Base-by-base conservation (phyloP, 805 yeast genomes). In the Ogataea ganodermae region DNA sequence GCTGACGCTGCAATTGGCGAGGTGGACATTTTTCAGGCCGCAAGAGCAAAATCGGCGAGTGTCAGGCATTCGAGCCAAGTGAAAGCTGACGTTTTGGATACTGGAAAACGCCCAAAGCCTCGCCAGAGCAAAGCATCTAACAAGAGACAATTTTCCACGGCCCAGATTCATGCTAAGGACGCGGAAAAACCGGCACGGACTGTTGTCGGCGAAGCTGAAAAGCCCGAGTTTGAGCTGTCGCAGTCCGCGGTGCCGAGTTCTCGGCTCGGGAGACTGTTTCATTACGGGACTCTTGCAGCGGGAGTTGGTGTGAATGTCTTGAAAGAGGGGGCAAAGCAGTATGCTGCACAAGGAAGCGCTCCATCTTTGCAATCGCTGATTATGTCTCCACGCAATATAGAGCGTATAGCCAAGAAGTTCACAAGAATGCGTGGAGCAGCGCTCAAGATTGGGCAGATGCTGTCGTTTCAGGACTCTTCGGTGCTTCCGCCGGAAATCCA, bases 341-440 rank as follows among this genome's bases (percentile, higher is more conserved):
- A 81, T 45, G 84, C 86, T 0, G 63, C 73, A 18, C 70, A 76
- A 23, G 63, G 70, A 3, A 64, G 72, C 14, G 58, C 72, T 0
- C 73, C 83, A 6, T 67, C 78, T 27, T 63, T 83, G 65, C 79
- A 78, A 51, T 73, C 79, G 1, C 63, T 89, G 36, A 72, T 95
- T 1, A 72, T 94, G 57, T 84, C 88, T 3, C 91, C 96, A 6
- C 78, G 79, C 14, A 94, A 92, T 65, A 83, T 94, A 35, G 96
- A 92, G 59, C 68, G 95, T 44, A 80, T 94, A 73, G 96, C 96
- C 10, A 82, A 81, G 58, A 90, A 89, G 65, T 81, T 94, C 58
- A 81, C 94, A 43, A 83, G 88, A 61, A 94, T 94, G 99, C 79
- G 99, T 62, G 99, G 99, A n/a, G 99, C 98, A 2, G 99, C 99